These are phyloP conservation scores for Mucor plumbeus DNA, from an alignment of 371 early-diverging fungal genomes.

Conservation along the genomic window DNA sequence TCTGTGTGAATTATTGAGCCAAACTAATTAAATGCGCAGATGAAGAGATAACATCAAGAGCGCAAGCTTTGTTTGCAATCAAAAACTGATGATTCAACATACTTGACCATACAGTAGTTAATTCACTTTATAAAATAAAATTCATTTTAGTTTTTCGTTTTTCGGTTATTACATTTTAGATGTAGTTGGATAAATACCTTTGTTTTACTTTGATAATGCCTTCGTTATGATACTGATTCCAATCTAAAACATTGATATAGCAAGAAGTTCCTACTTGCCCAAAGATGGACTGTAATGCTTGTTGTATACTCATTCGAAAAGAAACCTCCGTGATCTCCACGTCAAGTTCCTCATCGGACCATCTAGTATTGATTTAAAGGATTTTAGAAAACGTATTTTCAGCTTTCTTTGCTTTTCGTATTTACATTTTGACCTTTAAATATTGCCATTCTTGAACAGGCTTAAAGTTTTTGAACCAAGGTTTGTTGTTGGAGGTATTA, in stretches of 20 bases:
- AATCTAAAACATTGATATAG: slow-evolving; percentile 47
- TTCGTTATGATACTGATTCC: slow-evolving; percentile 37
- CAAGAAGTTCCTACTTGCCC: slow-evolving; percentile 45
- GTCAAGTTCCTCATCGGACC: slow-evolving; percentile 39
- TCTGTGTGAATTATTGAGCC: slow-evolving; percentile 15
- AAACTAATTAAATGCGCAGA: slow-evolving; percentile 50
- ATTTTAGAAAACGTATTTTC: neutral
- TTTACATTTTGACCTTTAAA: slow-evolving; percentile 47
- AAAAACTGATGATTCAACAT: slow-evolving; percentile 39
- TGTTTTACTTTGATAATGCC: slow-evolving; percentile 49
- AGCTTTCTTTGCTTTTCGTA: neutral
- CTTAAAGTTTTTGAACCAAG: slow-evolving; percentile 31
- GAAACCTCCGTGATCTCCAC: slow-evolving; percentile 43
- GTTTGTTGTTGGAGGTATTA: slow-evolving; percentile 7
- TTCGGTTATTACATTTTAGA: neutral
- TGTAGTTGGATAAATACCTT: slow-evolving; percentile 29
- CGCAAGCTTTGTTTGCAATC: slow-evolving; percentile 35
- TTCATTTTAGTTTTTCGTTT: too few relatives aligned
- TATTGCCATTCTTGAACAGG: slow-evolving; percentile 47
- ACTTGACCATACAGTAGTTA: slow-evolving; percentile 49
- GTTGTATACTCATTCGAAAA: slow-evolving; percentile 54
- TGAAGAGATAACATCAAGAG: slow-evolving; percentile 38
- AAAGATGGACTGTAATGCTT: slow-evolving; percentile 43
- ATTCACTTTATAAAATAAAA: slow-evolving; percentile 30
- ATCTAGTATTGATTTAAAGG: slow-evolving; percentile 22